Evolutionary conservation across 805 yeast genomes (phyloP).

Genomic region (Yarrowia keelungensis): DNA sequence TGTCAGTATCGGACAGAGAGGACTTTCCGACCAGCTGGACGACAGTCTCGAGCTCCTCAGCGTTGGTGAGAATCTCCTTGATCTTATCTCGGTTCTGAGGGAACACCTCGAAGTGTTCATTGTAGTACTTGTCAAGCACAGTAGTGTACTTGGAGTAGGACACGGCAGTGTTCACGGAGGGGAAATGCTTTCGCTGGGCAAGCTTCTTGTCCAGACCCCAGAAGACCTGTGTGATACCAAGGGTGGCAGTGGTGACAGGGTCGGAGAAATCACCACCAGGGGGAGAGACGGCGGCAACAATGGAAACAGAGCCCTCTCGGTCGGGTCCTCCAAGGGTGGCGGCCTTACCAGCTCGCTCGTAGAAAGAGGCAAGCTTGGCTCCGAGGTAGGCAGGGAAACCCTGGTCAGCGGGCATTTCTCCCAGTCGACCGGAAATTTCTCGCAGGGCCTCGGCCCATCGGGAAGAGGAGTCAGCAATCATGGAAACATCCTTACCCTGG

Average conservation of each 20-base stretch:
- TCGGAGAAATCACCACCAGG: constrained; percentile 99
- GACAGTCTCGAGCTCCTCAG: constrained; percentile 98
- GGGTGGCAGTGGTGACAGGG: constrained; percentile 97
- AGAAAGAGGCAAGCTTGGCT: constrained; percentile 97
- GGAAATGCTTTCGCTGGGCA: constrained; percentile 99
- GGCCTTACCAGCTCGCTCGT: constrained; percentile 99
- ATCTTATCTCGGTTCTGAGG: constrained; percentile 88
- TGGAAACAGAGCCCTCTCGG: constrained; percentile 97
- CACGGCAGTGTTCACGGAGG: constrained; percentile 94
- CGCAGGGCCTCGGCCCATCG: constrained; percentile 99
- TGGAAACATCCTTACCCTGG: constrained; percentile 98
- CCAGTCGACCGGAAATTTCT: constrained; percentile 99
- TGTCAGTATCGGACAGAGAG: constrained; percentile 95
- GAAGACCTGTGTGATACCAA: constrained; percentile 99
- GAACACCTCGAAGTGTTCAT: constrained; percentile 85
- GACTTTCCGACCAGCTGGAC: constrained; percentile 99
- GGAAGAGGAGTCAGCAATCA: constrained; percentile 99
- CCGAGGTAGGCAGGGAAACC: constrained; percentile 99
- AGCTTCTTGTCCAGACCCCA: constrained; percentile 99
- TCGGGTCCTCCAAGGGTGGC: constrained; percentile 95
- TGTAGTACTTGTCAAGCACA: constrained; percentile 85
- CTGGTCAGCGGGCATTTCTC: constrained; percentile 99
- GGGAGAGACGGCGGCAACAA: constrained; percentile 99
- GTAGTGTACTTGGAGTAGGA: constrained; percentile 96
- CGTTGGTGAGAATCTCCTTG: constrained; percentile 92